Percentiles rank a stretch among this genome's conserved stretches.
phyloP scores from a whole-genome alignment of 2,329 filamentous ascomycete species.

The Fusarium sambucinum region DNA sequence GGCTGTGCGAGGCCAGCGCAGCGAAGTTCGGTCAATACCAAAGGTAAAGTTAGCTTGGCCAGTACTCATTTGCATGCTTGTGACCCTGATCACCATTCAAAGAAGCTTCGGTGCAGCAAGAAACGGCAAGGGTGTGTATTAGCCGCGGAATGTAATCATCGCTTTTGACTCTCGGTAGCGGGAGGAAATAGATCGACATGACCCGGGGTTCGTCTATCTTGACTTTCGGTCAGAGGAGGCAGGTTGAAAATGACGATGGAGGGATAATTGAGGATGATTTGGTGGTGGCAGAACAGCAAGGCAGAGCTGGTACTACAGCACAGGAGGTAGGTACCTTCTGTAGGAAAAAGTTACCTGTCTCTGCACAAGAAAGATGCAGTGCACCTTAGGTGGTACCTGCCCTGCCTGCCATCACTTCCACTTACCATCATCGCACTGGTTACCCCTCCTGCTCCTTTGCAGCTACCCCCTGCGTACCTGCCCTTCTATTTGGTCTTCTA shows the following conservation, averaged over 20 bases:
- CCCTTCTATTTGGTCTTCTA: not conserved
- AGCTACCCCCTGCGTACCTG: slow-evolving; percentile 10
- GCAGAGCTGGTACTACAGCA: slow-evolving; percentile 11
- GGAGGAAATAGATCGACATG: slow-evolving; percentile 32
- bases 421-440: slow-evolving; percentile 15
- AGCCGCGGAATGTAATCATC: slow-evolving; percentile 1
- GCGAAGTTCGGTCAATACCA: slow-evolving; percentile 37
- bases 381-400: not conserved
- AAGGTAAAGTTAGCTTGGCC: slow-evolving; percentile 32
- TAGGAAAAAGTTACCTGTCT: not conserved
- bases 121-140: not conserved
- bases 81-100: slow-evolving; percentile 6
- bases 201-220: slow-evolving; percentile 15
- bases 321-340: slow-evolving; percentile 7
- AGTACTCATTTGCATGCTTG: slow-evolving; percentile 20
- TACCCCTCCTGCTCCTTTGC: slow-evolving; percentile 29
- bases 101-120: slow-evolving; percentile 7
- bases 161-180: slow-evolving; percentile 34
- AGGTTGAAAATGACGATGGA: slow-evolving; percentile 15
- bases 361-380: slow-evolving; percentile 3
- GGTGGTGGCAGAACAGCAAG: slow-evolving; percentile 22
- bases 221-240: slow-evolving; percentile 15
- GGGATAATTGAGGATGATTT: not conserved
- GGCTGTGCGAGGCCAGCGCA: slow-evolving; percentile 38
- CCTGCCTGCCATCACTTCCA: not conserved